Base-by-base conservation (phyloP, 208 protist genomes). In the Novymonas esmeraldas region DNA sequence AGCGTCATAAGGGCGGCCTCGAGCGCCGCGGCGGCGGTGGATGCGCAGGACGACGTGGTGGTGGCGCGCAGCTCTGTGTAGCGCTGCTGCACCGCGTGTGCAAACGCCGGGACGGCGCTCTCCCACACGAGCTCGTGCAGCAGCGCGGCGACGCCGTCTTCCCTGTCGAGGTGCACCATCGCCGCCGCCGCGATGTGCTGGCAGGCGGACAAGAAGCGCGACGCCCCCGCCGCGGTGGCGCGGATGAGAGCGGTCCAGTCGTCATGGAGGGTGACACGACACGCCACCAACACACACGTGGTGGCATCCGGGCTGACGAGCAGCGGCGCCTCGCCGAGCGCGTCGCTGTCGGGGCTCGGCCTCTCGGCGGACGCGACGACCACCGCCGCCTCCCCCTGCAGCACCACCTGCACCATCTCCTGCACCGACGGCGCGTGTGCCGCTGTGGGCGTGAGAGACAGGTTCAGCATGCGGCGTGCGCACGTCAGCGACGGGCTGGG, bases 71-170 rank as follows among this genome's bases (percentile, higher is more conserved):
- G 34, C 26, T 39, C 2, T 16, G 9, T 18, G 49, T 42, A 79
- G 99, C 99, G 98, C 99, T 99, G 68, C 99, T 88, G 81, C 94
- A 94, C 20, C 99, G 96, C 94, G 99, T 99, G 65, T 94, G 89
- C 56, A 99, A 49, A 88, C 3, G 82, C 79, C 2, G 82, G 82
- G 22, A 88, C 33, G 6, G 79, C 82, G 18, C 48, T 66, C 14
- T 73, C 64, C 76, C 80, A 88, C 7, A 82, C 45, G 51, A 87
- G 63, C 24, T 75, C 72, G 28, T 70, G 46, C 64, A 88, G 45
- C 33, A 52, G 31, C 33, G 7, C 39, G 13, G 18, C 39, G 6
- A 79, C 10, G 13, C 76, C 78, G 3, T 74, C 38, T 10, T 28
- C 10, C 0, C 49, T 59, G 45, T 91, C 79, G 28, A 91, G 70